phyloP scores from a whole-genome alignment of 768 basidiomycete genomes.

The Kondoa subrosea region DNA sequence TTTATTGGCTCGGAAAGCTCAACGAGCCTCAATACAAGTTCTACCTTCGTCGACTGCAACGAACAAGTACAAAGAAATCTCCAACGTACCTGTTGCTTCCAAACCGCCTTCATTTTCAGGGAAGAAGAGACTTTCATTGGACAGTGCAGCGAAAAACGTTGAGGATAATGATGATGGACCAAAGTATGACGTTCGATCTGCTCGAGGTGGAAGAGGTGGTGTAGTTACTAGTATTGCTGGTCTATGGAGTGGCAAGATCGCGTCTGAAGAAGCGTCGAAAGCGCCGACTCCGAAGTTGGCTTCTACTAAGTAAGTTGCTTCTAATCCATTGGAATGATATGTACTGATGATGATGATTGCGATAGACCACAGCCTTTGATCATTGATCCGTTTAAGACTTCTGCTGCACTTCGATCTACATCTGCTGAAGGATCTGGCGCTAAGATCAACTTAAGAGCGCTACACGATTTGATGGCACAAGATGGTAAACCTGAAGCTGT shows the following conservation, averaged over 20 bases:
- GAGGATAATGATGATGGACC: background rate
- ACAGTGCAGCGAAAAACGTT: background rate
- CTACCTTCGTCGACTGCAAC: too few relatives aligned
- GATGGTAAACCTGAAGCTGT: background rate
- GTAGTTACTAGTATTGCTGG: constrained; percentile 11
- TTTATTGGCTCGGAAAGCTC: background rate
- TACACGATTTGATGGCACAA: constrained; percentile 1
- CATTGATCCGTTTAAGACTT: constrained; percentile 1
- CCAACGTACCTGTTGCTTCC: too few relatives aligned
- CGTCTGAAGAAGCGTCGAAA: constrained; percentile 2
- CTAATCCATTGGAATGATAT: background rate
- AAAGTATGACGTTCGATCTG: constrained; percentile 9
- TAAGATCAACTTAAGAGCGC: background rate
- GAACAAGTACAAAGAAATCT: too few relatives aligned
- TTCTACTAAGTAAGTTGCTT: background rate
- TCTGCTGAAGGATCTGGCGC: background rate
- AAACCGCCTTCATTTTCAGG: too few relatives aligned
- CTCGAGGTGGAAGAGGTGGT: constrained; percentile 16
- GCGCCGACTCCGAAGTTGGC: background rate
- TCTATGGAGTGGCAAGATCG: constrained; percentile 11
- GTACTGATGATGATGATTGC: background rate
- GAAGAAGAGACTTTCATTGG: background rate
- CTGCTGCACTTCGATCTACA: background rate
- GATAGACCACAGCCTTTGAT: background rate
- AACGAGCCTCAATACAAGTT: too few relatives aligned